Evolutionary conservation across 495 filamentous ascomycete species (phyloP).

Genomic region (Penicillium alfredii): DNA sequence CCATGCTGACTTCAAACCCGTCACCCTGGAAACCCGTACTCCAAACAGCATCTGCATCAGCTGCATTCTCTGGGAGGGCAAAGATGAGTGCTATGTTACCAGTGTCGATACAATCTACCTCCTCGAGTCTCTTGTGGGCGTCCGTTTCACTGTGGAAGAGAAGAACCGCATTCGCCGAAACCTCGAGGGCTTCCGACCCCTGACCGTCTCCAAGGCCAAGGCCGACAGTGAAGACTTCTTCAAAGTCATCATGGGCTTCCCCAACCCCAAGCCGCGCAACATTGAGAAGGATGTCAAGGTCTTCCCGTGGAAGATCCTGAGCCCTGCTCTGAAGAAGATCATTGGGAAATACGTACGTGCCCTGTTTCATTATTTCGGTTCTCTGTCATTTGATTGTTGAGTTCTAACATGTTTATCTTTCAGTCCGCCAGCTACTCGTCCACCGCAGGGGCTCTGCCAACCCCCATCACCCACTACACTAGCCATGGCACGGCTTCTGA

Average conservation of each 20-base stretch:
- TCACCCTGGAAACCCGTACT: constrained; percentile 58
- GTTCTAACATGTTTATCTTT: constrained; percentile 7
- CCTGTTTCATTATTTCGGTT: no score
- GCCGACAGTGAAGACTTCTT: constrained; percentile 91
- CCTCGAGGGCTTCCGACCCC: constrained; percentile 81
- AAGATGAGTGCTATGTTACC: constrained; percentile 81
- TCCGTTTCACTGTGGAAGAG: constrained; percentile 86
- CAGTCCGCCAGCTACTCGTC: constrained; percentile 51
- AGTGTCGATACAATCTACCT: constrained; percentile 95
- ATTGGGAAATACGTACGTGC: constrained; percentile 93
- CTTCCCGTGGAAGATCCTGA: constrained; percentile 86
- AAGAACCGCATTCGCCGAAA: constrained; percentile 97
- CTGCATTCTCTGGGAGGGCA: constrained; percentile 91
- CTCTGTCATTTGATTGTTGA: background rate
- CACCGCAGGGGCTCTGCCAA: constrained; percentile 39
- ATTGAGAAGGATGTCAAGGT: constrained; percentile 99
- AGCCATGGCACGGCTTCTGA: constrained; percentile 38
- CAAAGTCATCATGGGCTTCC: constrained; percentile 98
- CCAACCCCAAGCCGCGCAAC: constrained; percentile 87
- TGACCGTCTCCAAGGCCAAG: constrained; percentile 90
- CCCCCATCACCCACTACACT: constrained; percentile 34
- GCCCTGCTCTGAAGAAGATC: constrained; percentile 85
- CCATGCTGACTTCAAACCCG: constrained; percentile 63
- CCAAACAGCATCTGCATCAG: constrained; percentile 79
- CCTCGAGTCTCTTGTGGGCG: constrained; percentile 78